Conservation (phyloP, 225 moss, liverwort and hornwort species). For the Neckera pumila region DNA sequence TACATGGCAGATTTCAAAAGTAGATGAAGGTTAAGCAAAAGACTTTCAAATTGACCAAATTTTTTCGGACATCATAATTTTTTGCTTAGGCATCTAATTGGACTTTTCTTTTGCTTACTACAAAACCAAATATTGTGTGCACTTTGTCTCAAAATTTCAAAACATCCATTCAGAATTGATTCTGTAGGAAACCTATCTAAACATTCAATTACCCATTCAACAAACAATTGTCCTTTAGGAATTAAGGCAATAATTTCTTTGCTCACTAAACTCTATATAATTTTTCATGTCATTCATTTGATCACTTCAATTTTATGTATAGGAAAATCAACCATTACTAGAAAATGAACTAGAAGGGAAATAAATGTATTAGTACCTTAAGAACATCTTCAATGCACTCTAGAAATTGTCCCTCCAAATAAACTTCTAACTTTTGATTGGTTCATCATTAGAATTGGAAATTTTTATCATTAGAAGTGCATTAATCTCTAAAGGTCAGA, state of each 20-base stretch:
- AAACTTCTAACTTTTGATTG: neutral
- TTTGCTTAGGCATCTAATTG: fast-evolving
- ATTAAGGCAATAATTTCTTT: neutral
- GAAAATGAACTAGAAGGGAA: neutral
- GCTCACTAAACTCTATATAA: neutral
- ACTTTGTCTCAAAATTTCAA: neutral
- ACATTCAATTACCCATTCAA: neutral
- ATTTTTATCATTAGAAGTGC: neutral
- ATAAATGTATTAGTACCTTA: neutral
- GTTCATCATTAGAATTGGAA: neutral
- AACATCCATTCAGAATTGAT: neutral
- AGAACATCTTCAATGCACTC: neutral
- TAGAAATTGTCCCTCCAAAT: neutral
- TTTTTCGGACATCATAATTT: neutral
- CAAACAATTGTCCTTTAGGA: fast-evolving
- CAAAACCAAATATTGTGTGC: fast-evolving
- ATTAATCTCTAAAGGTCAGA: too few relatives aligned
- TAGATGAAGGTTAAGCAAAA: neutral
- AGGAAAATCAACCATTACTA: fast-evolving
- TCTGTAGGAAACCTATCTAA: neutral
- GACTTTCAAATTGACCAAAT: fast-evolving
- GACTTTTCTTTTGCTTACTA: fast-evolving
- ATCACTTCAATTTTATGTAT: neutral
- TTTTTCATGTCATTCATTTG: neutral
- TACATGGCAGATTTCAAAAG: neutral